A percentile compares a stretch with the other conserved stretches of the same genome.
phyloP scores from a whole-genome alignment of 148 eudicot species.

The Diospyros lotus region DNA sequence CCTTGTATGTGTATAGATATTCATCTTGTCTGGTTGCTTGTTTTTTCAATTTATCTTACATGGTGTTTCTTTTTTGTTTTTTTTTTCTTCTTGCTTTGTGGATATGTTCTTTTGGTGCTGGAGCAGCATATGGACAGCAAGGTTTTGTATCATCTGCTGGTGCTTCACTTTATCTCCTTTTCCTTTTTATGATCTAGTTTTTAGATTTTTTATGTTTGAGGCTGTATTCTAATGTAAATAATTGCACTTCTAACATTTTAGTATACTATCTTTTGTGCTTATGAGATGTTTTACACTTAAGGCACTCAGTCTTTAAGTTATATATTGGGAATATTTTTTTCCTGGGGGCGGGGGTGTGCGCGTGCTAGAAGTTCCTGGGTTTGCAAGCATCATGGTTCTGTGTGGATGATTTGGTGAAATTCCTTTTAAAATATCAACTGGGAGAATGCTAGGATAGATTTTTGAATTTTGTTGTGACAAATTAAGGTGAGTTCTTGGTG shows the following conservation, averaged over 20 bases:
- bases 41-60: slow-evolving; percentile 21
- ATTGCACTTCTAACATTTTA: neutral
- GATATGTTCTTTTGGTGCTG: slow-evolving; percentile 24
- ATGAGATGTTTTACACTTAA: neutral
- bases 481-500: too few relatives aligned
- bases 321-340: neutral
- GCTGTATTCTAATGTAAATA: neutral
- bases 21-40: neutral
- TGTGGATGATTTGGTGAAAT: too few relatives aligned
- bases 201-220: neutral
- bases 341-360: neutral
- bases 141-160: slow-evolving; percentile 32
- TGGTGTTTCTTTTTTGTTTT: slow-evolving; percentile 20
- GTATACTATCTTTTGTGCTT: neutral
- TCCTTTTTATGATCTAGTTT: neutral
- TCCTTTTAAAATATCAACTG: too few relatives aligned
- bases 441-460: too few relatives aligned
- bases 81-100: neutral
- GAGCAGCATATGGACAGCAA: slow-evolving; percentile 76
- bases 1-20: neutral
- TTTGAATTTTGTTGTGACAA: too few relatives aligned
- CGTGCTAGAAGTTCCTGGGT: too few relatives aligned
- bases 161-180: neutral
- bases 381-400: too few relatives aligned
- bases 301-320: neutral